Conservation (phyloP, 306 rosid species). For the Clitoria ternatea region DNA sequence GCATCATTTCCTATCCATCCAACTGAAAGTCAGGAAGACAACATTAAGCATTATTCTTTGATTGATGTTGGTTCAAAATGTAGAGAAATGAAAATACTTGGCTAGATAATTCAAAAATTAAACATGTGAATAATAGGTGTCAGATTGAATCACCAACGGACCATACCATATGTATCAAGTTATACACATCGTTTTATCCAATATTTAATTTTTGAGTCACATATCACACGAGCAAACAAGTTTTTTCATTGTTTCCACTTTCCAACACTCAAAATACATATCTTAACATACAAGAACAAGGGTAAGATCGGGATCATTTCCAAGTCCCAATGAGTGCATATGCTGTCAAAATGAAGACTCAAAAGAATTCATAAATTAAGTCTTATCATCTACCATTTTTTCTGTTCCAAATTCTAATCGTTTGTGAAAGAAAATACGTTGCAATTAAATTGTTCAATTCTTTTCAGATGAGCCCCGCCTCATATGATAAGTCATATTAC, state of each 20-base stretch:
- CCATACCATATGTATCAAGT: neutral
- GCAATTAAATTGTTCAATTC: neutral
- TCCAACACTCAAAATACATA: neutral
- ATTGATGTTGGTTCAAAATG: neutral
- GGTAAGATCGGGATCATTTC: neutral
- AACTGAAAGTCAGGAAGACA: slow-evolving; percentile 49
- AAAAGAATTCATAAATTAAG: neutral
- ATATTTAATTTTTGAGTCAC: neutral
- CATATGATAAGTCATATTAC: neutral
- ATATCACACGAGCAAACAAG: neutral
- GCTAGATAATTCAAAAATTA: neutral
- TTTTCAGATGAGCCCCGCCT: neutral
- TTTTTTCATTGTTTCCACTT: neutral
- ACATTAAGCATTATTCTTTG: slow-evolving; percentile 10
- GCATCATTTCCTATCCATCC: slow-evolving; percentile 98
- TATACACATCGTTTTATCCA: neutral
- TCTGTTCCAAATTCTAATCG: neutral
- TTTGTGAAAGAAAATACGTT: neutral
- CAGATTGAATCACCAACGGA: neutral
- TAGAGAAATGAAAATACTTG: slow-evolving; percentile 7
- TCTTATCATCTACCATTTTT: neutral
- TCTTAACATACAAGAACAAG: neutral
- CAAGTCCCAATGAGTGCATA: neutral
- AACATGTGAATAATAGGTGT: neutral
- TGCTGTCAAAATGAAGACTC: neutral